Conservation (phyloP, 106 monocot genomes). For the Dioscorea zingiberensis region DNA sequence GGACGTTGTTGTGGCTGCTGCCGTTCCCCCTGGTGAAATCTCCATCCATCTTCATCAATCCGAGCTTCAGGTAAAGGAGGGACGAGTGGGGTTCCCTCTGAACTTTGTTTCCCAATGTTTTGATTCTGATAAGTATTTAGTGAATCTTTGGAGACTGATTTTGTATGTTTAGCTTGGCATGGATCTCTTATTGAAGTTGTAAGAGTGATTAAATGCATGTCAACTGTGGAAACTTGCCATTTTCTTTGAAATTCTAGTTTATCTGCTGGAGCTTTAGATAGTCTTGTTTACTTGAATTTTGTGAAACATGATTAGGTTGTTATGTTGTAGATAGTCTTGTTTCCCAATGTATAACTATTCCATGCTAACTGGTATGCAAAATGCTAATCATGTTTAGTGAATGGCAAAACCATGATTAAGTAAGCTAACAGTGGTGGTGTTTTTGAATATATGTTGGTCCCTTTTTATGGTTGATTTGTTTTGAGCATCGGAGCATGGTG, state of each 20-base stretch:
- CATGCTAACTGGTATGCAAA: too few species aligned
- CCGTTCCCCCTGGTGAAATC: conserved; percentile 13
- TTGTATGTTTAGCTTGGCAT: not conserved
- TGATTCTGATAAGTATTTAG: not conserved
- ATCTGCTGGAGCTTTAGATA: too few species aligned
- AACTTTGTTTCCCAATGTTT: not conserved
- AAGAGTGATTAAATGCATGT: too few species aligned
- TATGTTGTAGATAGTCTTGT: too few species aligned
- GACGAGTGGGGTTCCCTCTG: too few species aligned
- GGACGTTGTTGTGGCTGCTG: conserved; percentile 55
- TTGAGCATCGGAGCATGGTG: not conserved
- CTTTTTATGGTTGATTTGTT: not conserved
- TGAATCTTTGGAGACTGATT: not conserved
- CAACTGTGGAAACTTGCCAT: too few species aligned
- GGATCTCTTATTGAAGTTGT: not conserved
- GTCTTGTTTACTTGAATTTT: too few species aligned
- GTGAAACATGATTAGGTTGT: too few species aligned
- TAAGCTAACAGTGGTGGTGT: not conserved
- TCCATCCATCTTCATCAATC: not conserved
- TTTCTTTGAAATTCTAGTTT: too few species aligned
- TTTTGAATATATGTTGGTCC: not conserved
- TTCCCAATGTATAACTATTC: too few species aligned
- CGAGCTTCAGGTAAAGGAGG: conserved; percentile 8
- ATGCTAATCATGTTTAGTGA: too few species aligned
- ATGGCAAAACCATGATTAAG: not conserved